Base-by-base conservation (phyloP, 2,329 filamentous ascomycete genomes). In the Knoxdaviesia proteae region DNA sequence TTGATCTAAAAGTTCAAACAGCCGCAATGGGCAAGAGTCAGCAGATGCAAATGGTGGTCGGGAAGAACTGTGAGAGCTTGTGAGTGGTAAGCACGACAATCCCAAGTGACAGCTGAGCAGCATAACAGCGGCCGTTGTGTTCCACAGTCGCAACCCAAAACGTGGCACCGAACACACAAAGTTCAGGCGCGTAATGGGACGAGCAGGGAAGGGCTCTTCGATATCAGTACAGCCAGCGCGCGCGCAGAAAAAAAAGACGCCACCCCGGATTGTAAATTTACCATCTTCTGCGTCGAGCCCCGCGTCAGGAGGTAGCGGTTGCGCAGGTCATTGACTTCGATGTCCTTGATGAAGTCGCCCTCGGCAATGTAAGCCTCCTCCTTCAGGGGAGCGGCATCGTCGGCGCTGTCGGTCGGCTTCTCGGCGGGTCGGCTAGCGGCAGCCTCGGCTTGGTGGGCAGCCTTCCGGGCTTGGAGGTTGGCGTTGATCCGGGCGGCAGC, bases 301-400 rank as follows among this genome's bases (percentile, higher is more conserved):
- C 94, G 96, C 49, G 88, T 98, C 65, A 98, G 71, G 59, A 87
- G 80, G 61, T 98, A 98, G 53, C 88, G 83, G 59, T 96, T 98
- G 49, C 88, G 80, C 55, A 96, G 65, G 61, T 96, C 88, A 61
- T 98, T 98, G 67, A 98, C 84, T 67, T 96, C 90, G 56, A 98
- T 94, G 56, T 98, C 90, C 61, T 92, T 90, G 63, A 98, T 96
- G 59, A 83, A 96, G 62, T 98, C 90, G 53, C 90, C 90, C 58
- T 96, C 90, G 47, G 87, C 81, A 52, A 93, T 81, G 57, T 96
- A 96, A 58, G 94, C 81, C 54, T 92, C 84, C 53, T 80, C 77
- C 53, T 88, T 84, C 58, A 92, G 70, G 36, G 67, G 67, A 20
- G 62, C 60, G 20, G 55, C 50, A 42, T 51, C 51, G 32, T 51